Base-by-base conservation (phyloP, 495 filamentous ascomycete species). In the Aspergillus taichungensis region DNA sequence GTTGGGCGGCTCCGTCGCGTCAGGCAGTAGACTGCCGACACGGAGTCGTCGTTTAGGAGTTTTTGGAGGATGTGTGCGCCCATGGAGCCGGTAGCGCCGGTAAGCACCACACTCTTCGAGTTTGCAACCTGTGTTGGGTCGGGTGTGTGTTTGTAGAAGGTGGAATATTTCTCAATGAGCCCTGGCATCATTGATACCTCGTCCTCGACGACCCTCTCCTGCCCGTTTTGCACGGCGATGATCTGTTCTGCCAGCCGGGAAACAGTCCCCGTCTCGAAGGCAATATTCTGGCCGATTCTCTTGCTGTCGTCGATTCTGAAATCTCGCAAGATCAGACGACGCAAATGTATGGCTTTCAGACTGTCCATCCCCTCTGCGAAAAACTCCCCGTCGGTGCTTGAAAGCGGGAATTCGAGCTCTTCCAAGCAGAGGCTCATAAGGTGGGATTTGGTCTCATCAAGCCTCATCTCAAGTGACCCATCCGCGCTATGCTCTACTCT, bases 331-430 rank as follows among this genome's bases (percentile, higher is more conserved):
- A 83, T 66, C 5, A 75, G 52, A 8, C 71, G 62, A 30, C 76
- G 68, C 37, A 82, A 55, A 38, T 78, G 73, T 12, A 79, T 80
- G 5, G 78, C 75, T 37, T 74, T 73, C n/a, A 83, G 55, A 43
- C 78, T 81, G 52, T 80, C 77, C n/a, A 83, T 52, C 6, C 79
- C 79, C 6, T 69, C 61, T 0, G 68, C 56, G 41, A 80, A 81
- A 52, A 83, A 71, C 49, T 79, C 73, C 5, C 67, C 54, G 2
- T 74, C 49, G 3, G 47, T 40, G 39, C 63, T 50, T 4, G 67
- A 55, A 6, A 76, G 49, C 1, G 57, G n/a, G 24, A 75, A 53
- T 10, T 57, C 64, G 9, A 76, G 59, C 30, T 67, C 51, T 7
- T 71, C 56, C 32, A 50, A 45, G 35, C 72, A 70, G 28, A 71